Base-by-base conservation (phyloP, 2,329 filamentous ascomycete genomes). In the Neofusicoccum sp. region DNA sequence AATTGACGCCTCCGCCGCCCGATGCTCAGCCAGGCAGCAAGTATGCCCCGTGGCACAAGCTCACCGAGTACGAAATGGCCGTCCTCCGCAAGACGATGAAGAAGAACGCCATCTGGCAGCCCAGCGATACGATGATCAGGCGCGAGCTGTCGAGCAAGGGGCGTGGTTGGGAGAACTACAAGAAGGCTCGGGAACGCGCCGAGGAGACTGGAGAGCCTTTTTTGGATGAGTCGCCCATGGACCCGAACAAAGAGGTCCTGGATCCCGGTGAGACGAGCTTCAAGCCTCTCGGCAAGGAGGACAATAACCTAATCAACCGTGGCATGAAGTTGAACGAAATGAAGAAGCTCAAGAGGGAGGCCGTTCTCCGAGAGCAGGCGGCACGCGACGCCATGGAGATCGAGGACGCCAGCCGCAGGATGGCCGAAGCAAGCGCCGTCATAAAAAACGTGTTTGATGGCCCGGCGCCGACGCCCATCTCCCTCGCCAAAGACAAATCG, bases 41-140 rank as follows among this genome's bases (percentile, higher is more conserved):
- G 67, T 82, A 83, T 73, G 75, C 82, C 63, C 86, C 86, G 1
- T 88, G 86, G 86, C 77, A 85, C 66, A 83, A 84, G 61, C 74
- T 88, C 63, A 88, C 86, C 2, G 85, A 87, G 65, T 88, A 82
- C 76, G 86, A 88, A 68, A 86, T 88, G 84, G 86, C 85, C 4
- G 84, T 86, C 64, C 80, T 95, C 6, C 81, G 90, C 63, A 95
- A 95, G 76, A 83, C 89, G 16, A 95, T 95, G 90, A 95, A 95
- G 82, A 95, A 95, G 80, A 95, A 95, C 69, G 89, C 90, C 0
- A 87, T 90, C 4, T 95, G 90, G 90, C 87, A 85, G 2, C 90
- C 90, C 0, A 93, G 89, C 64, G 89, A 91, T 67, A 93, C 90
- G 0, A 95, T 95, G 90, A 90, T 93, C 64, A 85, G 89, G 14